A percentile compares a stretch with the other conserved stretches of the same genome.
phyloP scores from a whole-genome alignment of 164 flowering plant species.

The Santalum album region DNA sequence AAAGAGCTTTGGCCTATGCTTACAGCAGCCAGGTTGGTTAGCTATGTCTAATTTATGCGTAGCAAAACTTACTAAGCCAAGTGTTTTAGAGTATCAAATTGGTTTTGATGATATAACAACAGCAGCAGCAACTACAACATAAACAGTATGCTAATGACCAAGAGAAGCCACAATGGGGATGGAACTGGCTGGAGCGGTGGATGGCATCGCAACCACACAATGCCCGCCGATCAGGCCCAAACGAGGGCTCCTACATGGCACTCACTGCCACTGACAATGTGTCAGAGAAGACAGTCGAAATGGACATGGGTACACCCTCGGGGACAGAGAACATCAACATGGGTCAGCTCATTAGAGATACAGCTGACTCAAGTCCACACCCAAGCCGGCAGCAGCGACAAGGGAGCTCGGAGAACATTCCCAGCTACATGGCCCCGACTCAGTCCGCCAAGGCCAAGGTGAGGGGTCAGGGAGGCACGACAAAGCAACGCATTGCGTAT shows the following conservation, averaged over 20 bases:
- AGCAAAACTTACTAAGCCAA: no score
- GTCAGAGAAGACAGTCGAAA: conserved; percentile 82
- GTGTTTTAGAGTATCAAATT: no score
- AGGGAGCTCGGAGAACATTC: conserved; percentile 26
- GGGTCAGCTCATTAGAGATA: conserved; percentile 12
- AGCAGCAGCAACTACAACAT: conserved; percentile 27
- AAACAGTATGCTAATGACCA: conserved; percentile 16
- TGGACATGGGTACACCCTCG: conserved; percentile 43
- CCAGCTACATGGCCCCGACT: conserved; percentile 94
- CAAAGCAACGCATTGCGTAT: conserved; percentile 23
- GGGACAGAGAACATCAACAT: conserved; percentile 11
- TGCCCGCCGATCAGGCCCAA: conserved; percentile 16
- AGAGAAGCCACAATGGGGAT: conserved; percentile 63
- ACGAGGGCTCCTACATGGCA: conserved; percentile 34
- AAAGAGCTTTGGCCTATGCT: conserved; percentile 88
- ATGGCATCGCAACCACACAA: conserved; percentile 71
- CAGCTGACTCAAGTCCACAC: conserved; percentile 12
- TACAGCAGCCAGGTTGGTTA: conserved; percentile 49
- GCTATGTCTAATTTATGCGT: neutral
- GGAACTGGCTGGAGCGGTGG: conserved; percentile 96
- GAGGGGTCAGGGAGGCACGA: conserved; percentile 22
- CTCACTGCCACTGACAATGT: conserved; percentile 36
- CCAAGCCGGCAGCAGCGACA: conserved; percentile 13
- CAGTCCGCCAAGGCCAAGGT: conserved; percentile 83
- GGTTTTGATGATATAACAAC: no score